Conservation (phyloP, 768 basidiomycete genomes). For the Lactarius sp. region DNA sequence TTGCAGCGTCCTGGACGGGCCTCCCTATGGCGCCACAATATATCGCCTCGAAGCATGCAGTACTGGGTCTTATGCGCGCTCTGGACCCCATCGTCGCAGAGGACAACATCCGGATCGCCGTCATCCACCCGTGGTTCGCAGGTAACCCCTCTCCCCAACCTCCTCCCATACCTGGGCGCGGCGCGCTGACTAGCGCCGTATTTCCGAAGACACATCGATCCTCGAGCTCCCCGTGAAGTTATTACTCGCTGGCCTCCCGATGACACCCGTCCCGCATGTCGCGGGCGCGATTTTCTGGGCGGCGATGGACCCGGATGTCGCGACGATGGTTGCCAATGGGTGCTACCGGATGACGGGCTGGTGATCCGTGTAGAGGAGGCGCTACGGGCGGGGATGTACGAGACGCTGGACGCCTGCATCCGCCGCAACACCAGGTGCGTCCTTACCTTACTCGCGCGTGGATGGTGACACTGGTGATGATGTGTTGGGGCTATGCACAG, state of each 20-base stretch:
- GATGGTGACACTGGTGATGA: background rate
- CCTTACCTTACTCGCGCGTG: background rate
- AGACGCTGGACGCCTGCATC: slow-evolving; percentile 22
- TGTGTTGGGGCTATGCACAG: background rate
- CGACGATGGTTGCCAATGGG: slow-evolving; percentile 30
- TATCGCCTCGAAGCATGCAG: slow-evolving; percentile 32
- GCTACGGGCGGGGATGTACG: too few relatives aligned
- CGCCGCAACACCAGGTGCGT: slow-evolving; percentile 10
- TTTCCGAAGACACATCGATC: slow-evolving; percentile 27
- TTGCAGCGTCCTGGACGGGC: slow-evolving; percentile 29
- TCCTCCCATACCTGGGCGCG: background rate
- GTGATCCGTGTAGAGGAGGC: slow-evolving; percentile 28
- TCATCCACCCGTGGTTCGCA: slow-evolving; percentile 33
- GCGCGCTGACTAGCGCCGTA: background rate
- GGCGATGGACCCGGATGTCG: slow-evolving; percentile 28
- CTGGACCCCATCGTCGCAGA: too few relatives aligned
- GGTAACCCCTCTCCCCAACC: slow-evolving; percentile 20
- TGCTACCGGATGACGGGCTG: slow-evolving; percentile 32
- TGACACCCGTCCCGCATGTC: slow-evolving; percentile 31
- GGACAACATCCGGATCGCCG: too few relatives aligned
- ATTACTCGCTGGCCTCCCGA: too few relatives aligned
- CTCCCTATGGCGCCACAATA: slow-evolving; percentile 29
- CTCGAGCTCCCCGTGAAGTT: slow-evolving; percentile 19
- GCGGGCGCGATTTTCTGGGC: slow-evolving; percentile 33
- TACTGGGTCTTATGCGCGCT: slow-evolving; percentile 33